A percentile compares a stretch with the other conserved stretches of the same genome.
phyloP scores from a whole-genome alignment of 352 stramenopile species.

The Phytophthora brassicae region DNA sequence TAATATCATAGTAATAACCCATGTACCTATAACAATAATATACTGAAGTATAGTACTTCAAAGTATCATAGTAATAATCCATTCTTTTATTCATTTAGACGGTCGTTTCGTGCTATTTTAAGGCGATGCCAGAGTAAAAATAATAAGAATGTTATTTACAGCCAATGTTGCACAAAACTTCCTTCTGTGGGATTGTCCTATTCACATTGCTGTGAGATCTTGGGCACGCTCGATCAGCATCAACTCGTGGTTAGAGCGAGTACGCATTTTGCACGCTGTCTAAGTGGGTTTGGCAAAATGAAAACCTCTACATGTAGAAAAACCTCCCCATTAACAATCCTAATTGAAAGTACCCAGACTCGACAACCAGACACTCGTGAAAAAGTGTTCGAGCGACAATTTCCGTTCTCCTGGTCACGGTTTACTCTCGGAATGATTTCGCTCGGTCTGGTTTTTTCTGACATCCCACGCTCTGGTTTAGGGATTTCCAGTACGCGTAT shows the following conservation, averaged over 20 bases:
- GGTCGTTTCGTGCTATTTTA: not conserved
- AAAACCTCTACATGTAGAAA: too few species aligned
- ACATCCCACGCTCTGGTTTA: conserved; percentile 30
- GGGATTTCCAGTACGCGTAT: conserved; percentile 2
- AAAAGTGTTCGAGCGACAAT: conserved; percentile 16
- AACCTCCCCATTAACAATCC: too few species aligned
- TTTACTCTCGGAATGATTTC: conserved; percentile 18
- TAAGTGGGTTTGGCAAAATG: not conserved
- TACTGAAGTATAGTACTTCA: too few species aligned
- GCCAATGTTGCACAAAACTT: not conserved
- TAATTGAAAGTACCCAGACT: conserved; percentile 9
- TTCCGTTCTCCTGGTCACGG: conserved; percentile 17
- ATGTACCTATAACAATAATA: too few species aligned
- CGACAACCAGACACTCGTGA: conserved; percentile 10
- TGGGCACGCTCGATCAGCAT: not conserved
- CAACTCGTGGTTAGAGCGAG: not conserved
- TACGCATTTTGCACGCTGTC: not conserved
- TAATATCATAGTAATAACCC: too few species aligned
- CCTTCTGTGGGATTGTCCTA: not conserved
- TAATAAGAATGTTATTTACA: not conserved
- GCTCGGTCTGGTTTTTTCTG: conserved; percentile 26
- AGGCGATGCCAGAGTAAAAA: too few species aligned
- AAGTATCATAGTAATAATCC: too few species aligned
- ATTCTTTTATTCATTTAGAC: not conserved
- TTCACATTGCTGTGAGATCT: not conserved